Base-by-base conservation (phyloP, 352 stramenopile genomes). In the Phytophthora vignae region DNA sequence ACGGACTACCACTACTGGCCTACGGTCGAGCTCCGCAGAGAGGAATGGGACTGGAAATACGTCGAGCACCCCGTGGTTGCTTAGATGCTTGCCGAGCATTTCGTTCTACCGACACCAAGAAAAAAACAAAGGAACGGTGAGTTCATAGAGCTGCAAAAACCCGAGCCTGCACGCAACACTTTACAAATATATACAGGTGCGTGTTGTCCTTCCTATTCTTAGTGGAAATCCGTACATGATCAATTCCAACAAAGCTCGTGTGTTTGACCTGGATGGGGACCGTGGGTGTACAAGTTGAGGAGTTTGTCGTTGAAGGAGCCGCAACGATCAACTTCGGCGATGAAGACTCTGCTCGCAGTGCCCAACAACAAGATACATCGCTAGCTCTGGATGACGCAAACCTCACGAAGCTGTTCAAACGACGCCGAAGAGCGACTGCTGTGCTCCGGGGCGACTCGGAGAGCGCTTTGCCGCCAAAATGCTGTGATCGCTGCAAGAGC, bases 1-100 rank as follows among this genome's bases (percentile, higher is more conserved):
- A 95, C 85, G 5, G 91, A 97, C 71, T 96, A 96, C 64, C 85
- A 96, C 75, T 98, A 97, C 79, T 98, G 91, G 90, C 91, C 92
- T 42, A 97, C 92, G 4, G 76, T 94, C 36, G 89, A 98, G 76
- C 77, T 98, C 33, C 81, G 73, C 31, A 79, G 89, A 53, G 71
- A 88, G 21, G 76, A 72, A 46, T 88, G 67, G 65, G 84, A 94
- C 57, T 96, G 88, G 88, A 80, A 89, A 55, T 94, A 94, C 54
- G 83, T 93, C 49, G 64, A 77, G 48, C 64, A 75, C 36, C 38
- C 38, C 7, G 55, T 67, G 29, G 29, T 21, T 29, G 25, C 57
- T 9, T 76, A 76, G 55, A 4, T 19, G 6, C 19, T 36, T 29
- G 40, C 33, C 48, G 44, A 60, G 58, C 27, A 31, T n/a, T 19